These are phyloP conservation scores for Scytalidium sp. DNA, from an alignment of 2,329 filamentous ascomycete genomes.

Conservation along the genomic window DNA sequence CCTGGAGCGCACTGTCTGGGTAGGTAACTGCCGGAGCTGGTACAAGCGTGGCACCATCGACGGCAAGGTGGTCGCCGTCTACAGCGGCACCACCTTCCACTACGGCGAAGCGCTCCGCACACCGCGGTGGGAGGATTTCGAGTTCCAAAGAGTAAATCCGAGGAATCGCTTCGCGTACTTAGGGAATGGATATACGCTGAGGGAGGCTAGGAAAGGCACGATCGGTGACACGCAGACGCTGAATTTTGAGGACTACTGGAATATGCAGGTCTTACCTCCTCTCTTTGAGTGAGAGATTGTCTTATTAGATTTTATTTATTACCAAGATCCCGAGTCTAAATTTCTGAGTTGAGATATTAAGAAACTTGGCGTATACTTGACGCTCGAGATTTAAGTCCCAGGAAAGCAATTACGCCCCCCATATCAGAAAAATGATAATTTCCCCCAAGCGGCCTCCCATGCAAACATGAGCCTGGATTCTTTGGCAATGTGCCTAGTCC, in stretches of 20 bases:
- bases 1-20: slow-evolving; percentile 50
- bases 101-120: slow-evolving; percentile 44
- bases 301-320: not conserved
- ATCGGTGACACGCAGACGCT: slow-evolving; percentile 3
- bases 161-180: slow-evolving; percentile 37
- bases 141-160: slow-evolving; percentile 36
- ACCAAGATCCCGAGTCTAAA: not conserved
- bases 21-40: slow-evolving; percentile 25
- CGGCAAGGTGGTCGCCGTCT: slow-evolving; percentile 2
- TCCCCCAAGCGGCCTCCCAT: too few species aligned
- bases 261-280: not conserved
- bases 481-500: not conserved
- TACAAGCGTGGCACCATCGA: slow-evolving; percentile 4
- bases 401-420: not conserved
- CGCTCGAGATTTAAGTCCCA: not conserved
- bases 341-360: not conserved
- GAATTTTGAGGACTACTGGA: slow-evolving; percentile 4
- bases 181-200: slow-evolving; percentile 43
- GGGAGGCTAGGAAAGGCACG: slow-evolving; percentile 28
- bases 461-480: not conserved
- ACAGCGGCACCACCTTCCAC: slow-evolving; percentile 4
- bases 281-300: not conserved
- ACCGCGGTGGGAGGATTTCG: slow-evolving; percentile 50
- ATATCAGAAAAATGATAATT: not conserved
- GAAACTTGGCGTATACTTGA: not conserved